A percentile compares a stretch with the other conserved stretches of the same genome.
Conservation (phyloP, 768 basidiomycete species). For the Russula abietina region DNA sequence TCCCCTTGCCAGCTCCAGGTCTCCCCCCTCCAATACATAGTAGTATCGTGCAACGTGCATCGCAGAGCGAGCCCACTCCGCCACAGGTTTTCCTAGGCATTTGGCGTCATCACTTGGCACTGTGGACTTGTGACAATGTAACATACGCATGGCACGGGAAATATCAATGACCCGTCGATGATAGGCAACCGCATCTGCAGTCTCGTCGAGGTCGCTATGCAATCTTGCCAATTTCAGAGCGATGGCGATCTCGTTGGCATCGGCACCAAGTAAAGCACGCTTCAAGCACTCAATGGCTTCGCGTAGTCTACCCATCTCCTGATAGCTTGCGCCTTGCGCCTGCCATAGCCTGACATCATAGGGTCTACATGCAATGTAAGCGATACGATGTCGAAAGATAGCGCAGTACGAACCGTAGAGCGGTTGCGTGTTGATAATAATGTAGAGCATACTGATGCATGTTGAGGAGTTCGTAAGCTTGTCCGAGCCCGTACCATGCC, state of each 20-base stretch:
- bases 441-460: slow-evolving; percentile 96
- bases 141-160: slow-evolving; percentile 54
- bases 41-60: slow-evolving; percentile 80
- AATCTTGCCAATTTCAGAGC: slow-evolving; percentile 70
- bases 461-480: slow-evolving; percentile 92
- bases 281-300: slow-evolving; percentile 92
- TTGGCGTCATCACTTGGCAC: slow-evolving; percentile 19
- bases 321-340: slow-evolving; percentile 89
- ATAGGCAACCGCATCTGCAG: slow-evolving; percentile 63
- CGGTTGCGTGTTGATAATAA: slow-evolving; percentile 95
- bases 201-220: slow-evolving; percentile 60
- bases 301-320: slow-evolving; percentile 79
- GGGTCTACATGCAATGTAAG: slow-evolving; percentile 46
- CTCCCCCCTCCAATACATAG: slow-evolving; percentile 53
- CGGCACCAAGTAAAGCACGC: slow-evolving; percentile 78
- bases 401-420: slow-evolving; percentile 56
- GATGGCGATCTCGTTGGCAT: slow-evolving; percentile 68
- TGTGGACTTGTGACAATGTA: slow-evolving; percentile 16
- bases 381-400: neutral
- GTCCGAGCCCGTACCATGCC: slow-evolving; percentile 98
- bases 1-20: slow-evolving; percentile 67
- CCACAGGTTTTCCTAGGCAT: slow-evolving; percentile 54
- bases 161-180: slow-evolving; percentile 77
- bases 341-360: slow-evolving; percentile 97
- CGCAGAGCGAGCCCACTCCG: slow-evolving; percentile 79